Evolutionary conservation across 1,284 basidiomycete species (phyloP), one percentile per base, ranked within the genome.

Genomic region (Trichosporon ovoides): DNA sequence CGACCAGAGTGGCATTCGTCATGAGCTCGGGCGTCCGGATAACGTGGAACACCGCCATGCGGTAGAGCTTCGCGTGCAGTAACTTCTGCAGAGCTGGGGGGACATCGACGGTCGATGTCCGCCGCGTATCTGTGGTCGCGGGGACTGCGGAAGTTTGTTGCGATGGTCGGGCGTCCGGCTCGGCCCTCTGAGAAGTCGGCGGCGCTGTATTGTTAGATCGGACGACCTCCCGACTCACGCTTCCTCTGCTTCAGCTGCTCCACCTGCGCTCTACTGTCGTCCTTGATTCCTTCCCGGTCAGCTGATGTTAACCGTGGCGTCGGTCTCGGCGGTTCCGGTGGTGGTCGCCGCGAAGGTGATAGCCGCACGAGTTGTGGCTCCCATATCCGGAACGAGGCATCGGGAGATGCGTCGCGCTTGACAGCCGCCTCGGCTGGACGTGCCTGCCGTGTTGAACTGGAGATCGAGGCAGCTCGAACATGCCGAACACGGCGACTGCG

Each of bases 21-120:
- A 67, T 58, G 55, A 65, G 66, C 52, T 66, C 63, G 2, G 71
- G 68, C 14, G 62, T 65, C 22, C 59, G 57, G 55, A 75, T 56
- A 14, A 71, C 40, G 43, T 68, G 68, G 51, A 70, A 72, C 10
- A 69, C 69, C 6, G 69, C 59, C 28, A 72, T 56, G 16, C 72
- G 67, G 55, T 65, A 72, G 11, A 73, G 65, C 16, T 68, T 66
- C 10, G 65, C 60, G 18, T 56, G 36, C 31, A 75, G 68, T 9
- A 75, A 66, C 24, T 63, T 61, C 36, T 58, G 43, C 19, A 75
- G 52, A 12, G 61, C 43, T 0, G 63, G 65, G 1, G 73, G 73
- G 6, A 68, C 37, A 16, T 33, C 31, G 18, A 55, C 59, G 24
- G 9, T 28, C 16, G 22, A 9, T 7, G 16, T 14, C 6, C 24